Base-by-base conservation (phyloP, 2,329 filamentous ascomycete genomes). In the Pseudocercospora fijiensis region DNA sequence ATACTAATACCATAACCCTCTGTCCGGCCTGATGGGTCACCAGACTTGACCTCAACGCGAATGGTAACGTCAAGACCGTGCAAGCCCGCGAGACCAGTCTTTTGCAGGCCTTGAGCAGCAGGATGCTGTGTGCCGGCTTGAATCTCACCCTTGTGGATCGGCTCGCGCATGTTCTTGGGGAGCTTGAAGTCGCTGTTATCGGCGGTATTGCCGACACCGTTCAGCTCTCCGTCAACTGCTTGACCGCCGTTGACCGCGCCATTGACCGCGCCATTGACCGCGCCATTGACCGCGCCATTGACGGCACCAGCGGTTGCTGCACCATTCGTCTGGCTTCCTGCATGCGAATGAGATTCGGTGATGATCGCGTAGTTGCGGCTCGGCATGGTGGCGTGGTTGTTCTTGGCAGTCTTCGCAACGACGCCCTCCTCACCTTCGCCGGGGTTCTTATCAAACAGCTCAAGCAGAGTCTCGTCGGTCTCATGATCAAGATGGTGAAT, bases 321-420 rank as follows among this genome's bases (percentile, higher is more conserved):
- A n/a, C 67, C 63, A 66, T 73, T 73, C 57, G 73, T 69, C 3
- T 76, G 59, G 59, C 68, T 60, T 20, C 61, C 60, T 4, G 60
- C 63, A 64, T 65, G 75, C 52, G 57, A 71, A 65, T 76, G 73
- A 13, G 78, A 80, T 70, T 88, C 85, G 51, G 82, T 82, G 75
- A 88, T 85, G 73, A 85, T 85, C 62, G 86, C 86, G 72, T 85
- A 88, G 75, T 89, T 88, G 60, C 86, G 81, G 57, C 83, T 85
- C 0, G 86, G 86, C 86, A 97, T 97, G 10, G 93, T 97, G 66
- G 91, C 90, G 67, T 91, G 85, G 77, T 97, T 97, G 74, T 84
- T 89, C 49, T 81, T 80, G 0, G 88, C 85, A 3, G 89, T 91
- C 79, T 93, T 88, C 66, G 80, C 78, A 61, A 78, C 74, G 30